Evolutionary conservation across 139 green algal genomes (phyloP).

Genomic region (Chlorella ohadii): DNA sequence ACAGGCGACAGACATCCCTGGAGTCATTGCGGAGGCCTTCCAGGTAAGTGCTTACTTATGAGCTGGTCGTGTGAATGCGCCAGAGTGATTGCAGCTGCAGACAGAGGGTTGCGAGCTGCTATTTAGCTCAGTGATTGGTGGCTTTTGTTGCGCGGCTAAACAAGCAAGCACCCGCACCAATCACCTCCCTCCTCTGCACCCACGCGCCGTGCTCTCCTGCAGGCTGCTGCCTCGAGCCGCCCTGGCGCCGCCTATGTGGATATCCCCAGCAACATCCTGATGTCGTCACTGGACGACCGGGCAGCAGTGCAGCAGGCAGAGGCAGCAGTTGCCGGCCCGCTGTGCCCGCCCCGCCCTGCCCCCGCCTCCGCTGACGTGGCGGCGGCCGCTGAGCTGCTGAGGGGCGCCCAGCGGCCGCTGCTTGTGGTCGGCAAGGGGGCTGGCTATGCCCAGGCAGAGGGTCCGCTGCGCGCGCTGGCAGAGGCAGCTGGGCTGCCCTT

Average conservation of each 20-base stretch:
- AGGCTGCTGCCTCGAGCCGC: conserved; percentile 57
- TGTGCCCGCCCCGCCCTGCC: neutral
- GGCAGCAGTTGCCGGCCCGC: conserved; percentile 2
- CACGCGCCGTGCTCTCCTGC: neutral
- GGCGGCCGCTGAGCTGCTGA: conserved; percentile 47
- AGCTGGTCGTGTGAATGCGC: too few relatives aligned
- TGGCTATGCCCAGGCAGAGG: conserved; percentile 57
- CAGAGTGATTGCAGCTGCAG: too few relatives aligned
- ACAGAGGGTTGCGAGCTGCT: too few relatives aligned
- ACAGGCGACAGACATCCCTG: conserved; percentile 44
- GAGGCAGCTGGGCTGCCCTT: conserved; percentile 68
- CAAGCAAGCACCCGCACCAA: too few relatives aligned
- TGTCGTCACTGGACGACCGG: conserved; percentile 13
- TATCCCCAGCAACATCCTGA: conserved; percentile 77
- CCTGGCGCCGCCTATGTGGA: conserved; percentile 81
- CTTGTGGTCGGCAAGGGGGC: conserved; percentile 82
- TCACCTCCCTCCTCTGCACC: neutral
- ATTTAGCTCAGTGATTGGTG: too few relatives aligned
- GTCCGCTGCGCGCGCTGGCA: conserved; percentile 54
- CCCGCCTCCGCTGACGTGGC: conserved; percentile 28
- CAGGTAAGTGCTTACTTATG: conserved; percentile 6
- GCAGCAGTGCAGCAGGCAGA: neutral
- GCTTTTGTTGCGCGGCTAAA: neutral
- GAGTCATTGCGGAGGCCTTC: conserved; percentile 48
- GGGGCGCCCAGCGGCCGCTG: conserved; percentile 61